These are phyloP conservation scores for Epichloe elymi DNA, from an alignment of 2,329 filamentous ascomycete species.

Conservation along the genomic window DNA sequence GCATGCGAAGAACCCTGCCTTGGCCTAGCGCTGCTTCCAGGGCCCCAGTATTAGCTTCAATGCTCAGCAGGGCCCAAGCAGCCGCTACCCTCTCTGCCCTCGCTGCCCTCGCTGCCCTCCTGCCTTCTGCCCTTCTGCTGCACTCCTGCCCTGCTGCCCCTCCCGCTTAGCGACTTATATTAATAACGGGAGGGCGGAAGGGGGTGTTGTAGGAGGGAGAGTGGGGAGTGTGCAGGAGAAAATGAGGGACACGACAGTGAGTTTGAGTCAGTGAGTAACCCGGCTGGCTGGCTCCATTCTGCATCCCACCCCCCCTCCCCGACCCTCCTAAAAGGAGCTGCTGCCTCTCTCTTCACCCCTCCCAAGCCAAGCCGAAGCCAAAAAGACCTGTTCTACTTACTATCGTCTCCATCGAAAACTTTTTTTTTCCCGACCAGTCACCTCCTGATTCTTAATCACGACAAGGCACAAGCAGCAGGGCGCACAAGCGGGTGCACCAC, in stretches of 20 bases:
- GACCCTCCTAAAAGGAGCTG: no score
- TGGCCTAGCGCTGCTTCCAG: constrained; percentile 7
- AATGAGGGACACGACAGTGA: neutral
- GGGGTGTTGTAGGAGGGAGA: no score
- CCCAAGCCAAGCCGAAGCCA: no score
- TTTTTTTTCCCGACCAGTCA: no score
- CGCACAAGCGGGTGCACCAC: neutral
- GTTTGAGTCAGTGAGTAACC: neutral
- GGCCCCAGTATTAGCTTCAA: constrained; percentile 4
- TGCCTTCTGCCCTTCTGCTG: neutral
- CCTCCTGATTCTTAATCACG: neutral
- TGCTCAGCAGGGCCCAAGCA: neutral
- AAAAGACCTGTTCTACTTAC: no score
- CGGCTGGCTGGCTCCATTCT: neutral
- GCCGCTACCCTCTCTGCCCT: neutral
- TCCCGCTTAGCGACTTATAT: neutral
- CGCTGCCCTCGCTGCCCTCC: no score
- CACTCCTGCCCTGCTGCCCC: neutral
- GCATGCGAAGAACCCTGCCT: constrained; percentile 6
- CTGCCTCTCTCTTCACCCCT: no score
- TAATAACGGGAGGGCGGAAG: no score
- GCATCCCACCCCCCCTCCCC: no score
- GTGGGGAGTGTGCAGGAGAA: neutral
- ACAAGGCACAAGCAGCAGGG: neutral
- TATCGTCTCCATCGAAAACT: no score